Evolutionary conservation across 345 rosid genomes (phyloP), one percentile per base, ranked within the genome.

Genomic region (Rhodamnia rubescens): DNA sequence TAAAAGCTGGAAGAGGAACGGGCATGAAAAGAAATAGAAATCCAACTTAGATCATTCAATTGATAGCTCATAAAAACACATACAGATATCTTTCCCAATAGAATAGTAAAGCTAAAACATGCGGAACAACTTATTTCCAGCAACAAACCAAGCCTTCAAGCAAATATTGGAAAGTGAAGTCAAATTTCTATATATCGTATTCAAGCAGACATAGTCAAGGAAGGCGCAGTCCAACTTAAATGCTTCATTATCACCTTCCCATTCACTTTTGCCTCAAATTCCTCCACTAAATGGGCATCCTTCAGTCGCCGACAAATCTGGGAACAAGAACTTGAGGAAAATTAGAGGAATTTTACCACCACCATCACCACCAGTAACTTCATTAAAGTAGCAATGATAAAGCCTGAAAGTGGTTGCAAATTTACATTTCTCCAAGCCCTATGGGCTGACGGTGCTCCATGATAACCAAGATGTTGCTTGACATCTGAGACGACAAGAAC

Each of bases 401-500:
- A 57, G 40, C 36, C 7, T 27, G 5, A 74, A 20, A 42, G 49
- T 26, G 10, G 26, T 27, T 7, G 80, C 55, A 58, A 50, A 74
- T 89, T 91, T 92, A 96, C 99, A 89, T 87, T 89, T 93, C 97
- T 95, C 99, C 98, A 97, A 86, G 96, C 92, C 89, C 90, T 93
- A 86, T 96, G 96, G 64, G 94, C 94, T 32, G 89, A 54, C 59
- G 85, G 84, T 69, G 92, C 86, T 89, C 98, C 94, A 53, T 82
- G 85, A 86, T 97, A 96, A 85, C 98, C 98, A 86, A 97, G 96
- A 90, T 90, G 92, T 55, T 86, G 92, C 90, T 97, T 97, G 82
- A 97, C 87, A 92, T 97, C 99, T 85, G 98, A 90, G 87, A 97
- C 91, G 88, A 96, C 96, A 86, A 96, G 96, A 87, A 93, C 97